Evolutionary conservation across 164 flowering plant genomes (phyloP), one percentile per base, ranked within the genome.

Genomic region (Akebia trifoliata): DNA sequence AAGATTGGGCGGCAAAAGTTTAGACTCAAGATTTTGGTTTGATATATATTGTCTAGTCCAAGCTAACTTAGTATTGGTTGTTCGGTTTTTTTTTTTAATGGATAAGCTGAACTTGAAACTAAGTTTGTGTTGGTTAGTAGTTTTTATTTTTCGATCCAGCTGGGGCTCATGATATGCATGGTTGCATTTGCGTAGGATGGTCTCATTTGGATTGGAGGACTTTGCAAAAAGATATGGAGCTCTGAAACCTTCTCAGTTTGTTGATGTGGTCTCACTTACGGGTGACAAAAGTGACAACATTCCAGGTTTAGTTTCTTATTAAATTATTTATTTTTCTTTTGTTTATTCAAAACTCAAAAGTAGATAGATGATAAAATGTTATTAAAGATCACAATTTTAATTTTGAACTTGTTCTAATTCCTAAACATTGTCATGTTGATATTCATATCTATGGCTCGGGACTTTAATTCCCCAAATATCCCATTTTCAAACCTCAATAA

Each of bases 251-350:
- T 75, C 82, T 60, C 99, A 93, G 72, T 87, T 84, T 79, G 89
- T 90, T 37, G 99, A 93, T 76, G 63, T 90, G 5, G 39, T 86
- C 20, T 66, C 97, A 10, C 92, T 93, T 57, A 70, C 71, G 52
- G 99, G 99, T 61, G 99, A 90, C 70, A 79, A 61, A 60, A 60
- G 78, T 43, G 99, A 93, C 64, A 93, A 93, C 54, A 87, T 90
- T 73, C 99, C 99, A 80, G 98, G 97, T 90, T 29, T 34, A 21
- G 14, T 57, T 29, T 61, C 40, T 49, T 7, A 10, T 28, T 7
- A 25, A 4, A 14, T 53, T 50, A 11, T 28, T 22, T 15, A 0
- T 46, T 54, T 12, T 17, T n/a, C n/a, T n/a, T n/a, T n/a, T n/a
- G n/a, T 34, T 39, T 59, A 30, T 9, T 29, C 2, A 24, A 59